Evolutionary conservation across 179 eudicot genomes (phyloP), one percentile per base, ranked within the genome.

Genomic region (Amaranthus tricolor): DNA sequence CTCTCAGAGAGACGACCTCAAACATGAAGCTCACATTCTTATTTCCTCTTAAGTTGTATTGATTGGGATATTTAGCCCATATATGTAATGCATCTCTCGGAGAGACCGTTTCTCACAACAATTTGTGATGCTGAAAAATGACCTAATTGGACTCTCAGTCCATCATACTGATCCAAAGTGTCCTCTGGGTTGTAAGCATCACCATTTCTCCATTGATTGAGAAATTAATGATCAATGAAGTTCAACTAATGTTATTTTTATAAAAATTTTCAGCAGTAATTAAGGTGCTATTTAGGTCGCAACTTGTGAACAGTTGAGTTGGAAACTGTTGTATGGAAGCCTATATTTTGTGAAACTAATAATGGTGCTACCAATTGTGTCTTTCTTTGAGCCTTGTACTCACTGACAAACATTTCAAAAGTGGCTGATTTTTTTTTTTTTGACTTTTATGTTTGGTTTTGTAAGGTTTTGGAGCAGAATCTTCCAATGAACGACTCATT

Each of bases 381-480:
- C 59, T 12, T 10, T 2, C 19, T 55, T n/a, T 66, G 19, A 48
- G 73, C 13, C 62, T 24, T 71, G 59, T 7, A 49, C 51, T 58
- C 20, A 10, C 53, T 5, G 57, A 20, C 49, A 11, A 66, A 65
- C 16, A 12, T 40, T n/a, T 48, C 20, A 54, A 54, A 60, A 15
- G 14, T 24, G 74, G 12, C 49, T 56, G 21, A 47, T 12, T 62
- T 31, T 13, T 57, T 21, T 50, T 14, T 14, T 7, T 19, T 52
- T 44, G 40, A 4, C 17, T 48, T 47, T 70, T 58, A 43, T 62
- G 47, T 24, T 75, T 69, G 0, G 48, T 64, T 71, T 63, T 68
- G 24, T 74, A 80, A 94, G 98, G 80, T 83, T 74, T 85, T 95
- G 93, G 99, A 95, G 88, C 89, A 88, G 75, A 95, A 95, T 86